Conservation (phyloP, 345 rosid species). For the Brassica cretica region DNA sequence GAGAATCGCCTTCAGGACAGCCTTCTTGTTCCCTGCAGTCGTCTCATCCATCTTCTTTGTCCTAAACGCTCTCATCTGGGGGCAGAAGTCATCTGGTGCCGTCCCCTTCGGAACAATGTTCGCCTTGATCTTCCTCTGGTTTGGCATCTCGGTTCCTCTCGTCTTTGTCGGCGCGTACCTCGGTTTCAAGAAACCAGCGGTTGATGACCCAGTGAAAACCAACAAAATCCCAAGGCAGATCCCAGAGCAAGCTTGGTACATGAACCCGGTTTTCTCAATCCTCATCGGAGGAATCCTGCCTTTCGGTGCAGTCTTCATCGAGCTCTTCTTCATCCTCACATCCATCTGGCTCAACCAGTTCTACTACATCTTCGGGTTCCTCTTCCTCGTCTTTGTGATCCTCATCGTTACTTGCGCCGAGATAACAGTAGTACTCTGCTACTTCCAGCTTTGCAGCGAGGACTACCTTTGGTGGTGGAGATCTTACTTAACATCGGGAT, state of each 20-base stretch:
- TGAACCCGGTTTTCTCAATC: constrained; percentile 79
- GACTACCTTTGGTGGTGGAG: constrained; percentile 96
- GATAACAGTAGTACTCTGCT: constrained; percentile 76
- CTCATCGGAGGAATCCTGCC: constrained; percentile 82
- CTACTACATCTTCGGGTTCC: constrained; percentile 88
- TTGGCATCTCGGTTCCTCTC: constrained; percentile 75
- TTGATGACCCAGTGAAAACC: constrained; percentile 78
- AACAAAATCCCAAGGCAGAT: constrained; percentile 81
- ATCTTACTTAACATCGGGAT: constrained; percentile 82
- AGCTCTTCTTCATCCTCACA: constrained; percentile 84
- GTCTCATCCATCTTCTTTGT: constrained; percentile 19
- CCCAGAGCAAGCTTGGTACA: constrained; percentile 91
- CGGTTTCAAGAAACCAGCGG: constrained; percentile 75
- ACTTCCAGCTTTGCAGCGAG: constrained; percentile 87
- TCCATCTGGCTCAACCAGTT: constrained; percentile 91
- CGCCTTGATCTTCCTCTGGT: constrained; percentile 72
- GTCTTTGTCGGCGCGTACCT: constrained; percentile 69
- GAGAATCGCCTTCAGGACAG: no score
- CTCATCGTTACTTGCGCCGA: constrained; percentile 73
- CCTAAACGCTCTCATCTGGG: constrained; percentile 76
- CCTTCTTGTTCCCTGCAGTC: no score
- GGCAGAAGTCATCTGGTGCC: constrained; percentile 83
- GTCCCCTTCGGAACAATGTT: constrained; percentile 89
- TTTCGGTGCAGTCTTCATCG: constrained; percentile 83
- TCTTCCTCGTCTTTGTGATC: constrained; percentile 69